These are phyloP conservation scores for Myxozyma lipomycoides DNA, from an alignment of 805 yeast genomes.

Conservation along the genomic window DNA sequence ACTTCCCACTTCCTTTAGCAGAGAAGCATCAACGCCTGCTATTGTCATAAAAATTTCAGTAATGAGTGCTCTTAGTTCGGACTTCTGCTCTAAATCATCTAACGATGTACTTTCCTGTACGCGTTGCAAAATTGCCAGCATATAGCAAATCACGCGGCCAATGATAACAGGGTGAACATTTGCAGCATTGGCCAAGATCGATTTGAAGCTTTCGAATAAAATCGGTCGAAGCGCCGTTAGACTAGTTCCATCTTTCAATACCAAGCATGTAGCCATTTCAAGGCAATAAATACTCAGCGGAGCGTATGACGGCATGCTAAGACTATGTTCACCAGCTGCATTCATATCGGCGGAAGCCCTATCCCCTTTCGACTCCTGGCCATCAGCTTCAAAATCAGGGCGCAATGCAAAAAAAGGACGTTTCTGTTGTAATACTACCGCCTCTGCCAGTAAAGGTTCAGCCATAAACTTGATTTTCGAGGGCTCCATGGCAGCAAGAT, in stretches of 20 bases:
- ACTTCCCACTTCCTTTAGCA: conserved; percentile 8
- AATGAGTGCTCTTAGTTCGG: not conserved
- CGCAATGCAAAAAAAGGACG: conserved; percentile 10
- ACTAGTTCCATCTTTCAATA: conserved; percentile 16
- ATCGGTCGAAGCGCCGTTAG: conserved; percentile 5
- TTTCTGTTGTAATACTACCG: conserved; percentile 14
- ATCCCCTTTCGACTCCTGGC: not conserved
- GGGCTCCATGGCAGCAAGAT: conserved; percentile 41
- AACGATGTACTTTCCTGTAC: conserved; percentile 3
- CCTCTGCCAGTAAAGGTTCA: conserved; percentile 20
- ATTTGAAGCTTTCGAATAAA: conserved; percentile 11
- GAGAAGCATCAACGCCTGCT: conserved; percentile 7
- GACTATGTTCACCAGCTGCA: not conserved
- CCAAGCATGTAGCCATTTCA: conserved; percentile 29
- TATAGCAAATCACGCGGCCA: conserved; percentile 23
- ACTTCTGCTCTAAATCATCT: not conserved
- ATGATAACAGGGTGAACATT: conserved; percentile 20
- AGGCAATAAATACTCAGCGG: conserved; percentile 25
- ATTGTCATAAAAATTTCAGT: conserved; percentile 13
- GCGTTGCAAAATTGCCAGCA: conserved; percentile 18
- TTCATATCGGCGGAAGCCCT: not conserved
- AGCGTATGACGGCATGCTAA: conserved; percentile 11
- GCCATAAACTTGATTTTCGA: conserved; percentile 10
- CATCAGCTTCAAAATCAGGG: conserved; percentile 4
- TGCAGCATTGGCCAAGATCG: conserved; percentile 21